A percentile compares a stretch with the other conserved stretches of the same genome.
Conservation (phyloP, 2,329 filamentous ascomycete species). For the Biscogniauxia mediterranea region DNA sequence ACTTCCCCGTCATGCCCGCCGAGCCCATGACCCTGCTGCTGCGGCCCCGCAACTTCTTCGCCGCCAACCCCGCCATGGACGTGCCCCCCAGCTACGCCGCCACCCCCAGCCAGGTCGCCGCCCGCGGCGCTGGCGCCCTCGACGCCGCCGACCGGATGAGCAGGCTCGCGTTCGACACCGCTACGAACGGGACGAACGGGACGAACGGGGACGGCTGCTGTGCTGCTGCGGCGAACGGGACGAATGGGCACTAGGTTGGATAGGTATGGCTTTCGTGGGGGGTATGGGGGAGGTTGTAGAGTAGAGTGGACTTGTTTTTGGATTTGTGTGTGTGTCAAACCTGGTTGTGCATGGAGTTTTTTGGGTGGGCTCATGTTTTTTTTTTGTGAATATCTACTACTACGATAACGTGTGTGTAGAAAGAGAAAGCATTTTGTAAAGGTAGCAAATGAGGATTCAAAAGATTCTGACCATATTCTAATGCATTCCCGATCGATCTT, state of each 20-base stretch:
- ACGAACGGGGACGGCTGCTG: too few relatives aligned
- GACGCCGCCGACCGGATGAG: constrained; percentile 34
- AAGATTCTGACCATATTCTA: too few relatives aligned
- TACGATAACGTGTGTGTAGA: too few relatives aligned
- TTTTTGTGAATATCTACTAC: too few relatives aligned
- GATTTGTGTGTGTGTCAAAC: too few relatives aligned
- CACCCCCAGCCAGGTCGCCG: constrained; percentile 62
- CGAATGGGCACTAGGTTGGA: constrained; percentile 17
- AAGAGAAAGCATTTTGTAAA: too few relatives aligned
- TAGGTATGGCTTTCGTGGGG: not conserved
- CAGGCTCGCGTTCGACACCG: constrained; percentile 25
- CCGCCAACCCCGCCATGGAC: constrained; percentile 74
- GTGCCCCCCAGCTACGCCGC: constrained; percentile 73
- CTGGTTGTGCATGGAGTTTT: too few relatives aligned
- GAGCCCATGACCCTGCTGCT: constrained; percentile 81
- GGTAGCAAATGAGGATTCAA: too few relatives aligned
- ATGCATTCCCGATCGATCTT: too few relatives aligned
- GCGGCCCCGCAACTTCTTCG: constrained; percentile 80
- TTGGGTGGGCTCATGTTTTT: too few relatives aligned
- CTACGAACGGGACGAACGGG: constrained; percentile 9
- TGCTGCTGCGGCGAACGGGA: constrained; percentile 9
- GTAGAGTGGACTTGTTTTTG: too few relatives aligned
- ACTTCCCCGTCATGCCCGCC: constrained; percentile 89
- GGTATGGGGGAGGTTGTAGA: not conserved
- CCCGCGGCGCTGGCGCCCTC: constrained; percentile 30